Evolutionary conservation across 2,329 filamentous ascomycete genomes (phyloP), one percentile per base, ranked within the genome.

Genomic region (Diplodia seriata): DNA sequence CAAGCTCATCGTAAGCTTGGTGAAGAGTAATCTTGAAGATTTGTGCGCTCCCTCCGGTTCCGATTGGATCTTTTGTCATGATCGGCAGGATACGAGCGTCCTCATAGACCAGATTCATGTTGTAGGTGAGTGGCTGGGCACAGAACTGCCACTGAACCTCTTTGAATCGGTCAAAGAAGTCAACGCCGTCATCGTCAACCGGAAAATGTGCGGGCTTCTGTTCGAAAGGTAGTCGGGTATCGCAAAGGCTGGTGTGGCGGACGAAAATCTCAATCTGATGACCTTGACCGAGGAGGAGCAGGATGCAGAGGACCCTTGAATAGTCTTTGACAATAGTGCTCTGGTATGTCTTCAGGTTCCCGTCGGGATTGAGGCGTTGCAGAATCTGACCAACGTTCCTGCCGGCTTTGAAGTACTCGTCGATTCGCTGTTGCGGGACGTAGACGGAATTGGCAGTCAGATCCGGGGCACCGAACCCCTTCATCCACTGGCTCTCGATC

Each of bases 131-230:
- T 1, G 38, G 3, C 12, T 40, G 31, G 0, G 69, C 68, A 15
- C 70, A 71, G 38, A 72, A 72, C 12, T 55, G 15, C 71, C 72
- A 74, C 62, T 74, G 72, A 2, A 40, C 54, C 5, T 71, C 4
- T 40, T 33, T 56, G 47, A 74, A 74, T 1, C 55, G 15, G 0
- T 12, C 65, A 9, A 54, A 71, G 70, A 33, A 72, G 67, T 31
- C 66, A 2, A 1, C 1, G 1, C 23, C 47, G 1, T 51, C 47
- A 11, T 23, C 11, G 23, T 33, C 68, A 3, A 53, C 18, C 0
- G 31, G 36, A 3, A 26, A 50, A 33, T 51, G 1, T 14, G 29
- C 3, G 15, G 56, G 51, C 38, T 47, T 23, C 15, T 47, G 18
- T 1, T 43, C 29, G 43, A 73, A 72, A 1, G 73, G 73, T 1